A percentile compares a stretch with the other conserved stretches of the same genome.
Evolutionary conservation across 495 filamentous ascomycete genomes (phyloP).

Genomic region (Pseudomonodictys pantanalensis): DNA sequence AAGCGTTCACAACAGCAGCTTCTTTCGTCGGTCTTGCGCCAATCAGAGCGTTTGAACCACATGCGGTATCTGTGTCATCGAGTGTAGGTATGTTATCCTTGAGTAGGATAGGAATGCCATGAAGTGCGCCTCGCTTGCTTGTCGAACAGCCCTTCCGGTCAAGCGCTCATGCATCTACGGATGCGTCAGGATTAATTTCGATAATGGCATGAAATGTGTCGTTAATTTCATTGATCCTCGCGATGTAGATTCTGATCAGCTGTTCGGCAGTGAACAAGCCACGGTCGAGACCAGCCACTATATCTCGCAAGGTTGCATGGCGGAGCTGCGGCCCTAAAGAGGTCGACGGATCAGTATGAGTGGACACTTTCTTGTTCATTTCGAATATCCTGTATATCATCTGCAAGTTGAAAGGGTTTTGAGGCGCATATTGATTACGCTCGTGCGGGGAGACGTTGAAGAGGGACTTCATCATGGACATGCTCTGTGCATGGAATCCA

Average conservation of each 20-base stretch:
- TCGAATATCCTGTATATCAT: too few species aligned
- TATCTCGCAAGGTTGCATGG: too few species aligned
- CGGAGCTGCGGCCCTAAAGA: too few species aligned
- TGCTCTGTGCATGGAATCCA: too few species aligned
- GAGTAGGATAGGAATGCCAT: constrained; percentile 9
- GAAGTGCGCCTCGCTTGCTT: background rate
- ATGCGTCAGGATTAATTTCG: constrained; percentile 55
- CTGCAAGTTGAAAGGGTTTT: too few species aligned
- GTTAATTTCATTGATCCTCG: constrained; percentile 54
- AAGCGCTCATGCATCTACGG: constrained; percentile 47
- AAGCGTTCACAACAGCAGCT: constrained; percentile 34
- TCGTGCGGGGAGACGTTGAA: too few species aligned
- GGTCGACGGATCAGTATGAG: too few species aligned
- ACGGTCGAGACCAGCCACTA: too few species aligned
- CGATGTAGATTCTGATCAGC: constrained; percentile 54
- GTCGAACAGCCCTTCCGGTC: constrained; percentile 47
- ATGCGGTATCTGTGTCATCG: background rate
- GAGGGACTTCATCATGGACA: too few species aligned
- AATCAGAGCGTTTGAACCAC: background rate
- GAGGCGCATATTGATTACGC: too few species aligned
- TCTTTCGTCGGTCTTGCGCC: constrained; percentile 22
- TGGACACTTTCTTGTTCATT: too few species aligned
- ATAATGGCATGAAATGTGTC: constrained; percentile 48
- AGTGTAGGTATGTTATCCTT: constrained; percentile 4
- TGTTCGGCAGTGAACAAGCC: too few species aligned